phyloP scores from a whole-genome alignment of 495 filamentous ascomycete species.

The Penicillium crystallinum region DNA sequence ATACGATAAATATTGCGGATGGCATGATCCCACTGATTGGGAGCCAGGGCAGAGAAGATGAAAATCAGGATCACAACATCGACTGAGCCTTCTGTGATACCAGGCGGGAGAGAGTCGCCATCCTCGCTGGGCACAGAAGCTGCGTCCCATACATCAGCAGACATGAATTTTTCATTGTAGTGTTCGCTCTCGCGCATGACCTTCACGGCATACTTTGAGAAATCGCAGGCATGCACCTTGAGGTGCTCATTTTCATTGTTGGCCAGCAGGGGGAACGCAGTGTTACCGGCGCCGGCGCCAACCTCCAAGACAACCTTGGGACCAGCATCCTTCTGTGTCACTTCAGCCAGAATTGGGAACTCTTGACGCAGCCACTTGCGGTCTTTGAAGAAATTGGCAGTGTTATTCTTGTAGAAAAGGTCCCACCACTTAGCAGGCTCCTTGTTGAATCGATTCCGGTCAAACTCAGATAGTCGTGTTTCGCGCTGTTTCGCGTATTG shows the following conservation, averaged over 20 bases:
- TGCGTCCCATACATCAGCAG: conserved; percentile 91
- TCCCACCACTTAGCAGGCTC: conserved; percentile 96
- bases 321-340: conserved; percentile 59
- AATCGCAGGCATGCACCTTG: conserved; percentile 86
- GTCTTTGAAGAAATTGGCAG: conserved; percentile 95
- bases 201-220: conserved; percentile 83
- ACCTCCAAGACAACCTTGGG: conserved; percentile 72
- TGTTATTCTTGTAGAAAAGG: conserved; percentile 92
- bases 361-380: conserved; percentile 95
- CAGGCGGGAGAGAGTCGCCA: conserved; percentile 57
- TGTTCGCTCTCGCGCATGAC: conserved; percentile 71
- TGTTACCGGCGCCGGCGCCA: conserved; percentile 94
- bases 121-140: conserved; percentile 46
- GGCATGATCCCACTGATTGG: conserved; percentile 76
- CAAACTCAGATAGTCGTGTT: conserved; percentile 79
- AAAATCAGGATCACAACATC: conserved; percentile 94
- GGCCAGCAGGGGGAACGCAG: conserved; percentile 80
- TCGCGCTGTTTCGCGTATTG: conserved; percentile 80
- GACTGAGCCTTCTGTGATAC: conserved; percentile 66
- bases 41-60: conserved; percentile 88
- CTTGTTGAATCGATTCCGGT: conserved; percentile 77
- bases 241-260: conserved; percentile 75
- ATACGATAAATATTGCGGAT: conserved; percentile 74
- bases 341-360: conserved; percentile 73
- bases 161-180: conserved; percentile 60